These are phyloP conservation scores for Elsinoe necatrix DNA, from an alignment of 2,329 filamentous ascomycete genomes.

Conservation along the genomic window DNA sequence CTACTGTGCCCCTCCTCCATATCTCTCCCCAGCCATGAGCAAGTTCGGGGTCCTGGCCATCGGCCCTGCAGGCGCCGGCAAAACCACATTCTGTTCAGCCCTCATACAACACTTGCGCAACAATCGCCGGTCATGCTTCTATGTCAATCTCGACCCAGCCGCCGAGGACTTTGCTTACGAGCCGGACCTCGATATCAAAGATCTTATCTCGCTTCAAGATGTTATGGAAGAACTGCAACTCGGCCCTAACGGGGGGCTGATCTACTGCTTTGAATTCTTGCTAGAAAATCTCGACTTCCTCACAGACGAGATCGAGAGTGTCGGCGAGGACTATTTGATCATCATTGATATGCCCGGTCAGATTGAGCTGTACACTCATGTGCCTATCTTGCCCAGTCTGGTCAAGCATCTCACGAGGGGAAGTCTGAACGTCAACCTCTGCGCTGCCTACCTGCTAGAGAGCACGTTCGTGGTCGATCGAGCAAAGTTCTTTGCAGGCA, in stretches of 20 bases:
- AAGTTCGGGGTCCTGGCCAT: constrained; percentile 94
- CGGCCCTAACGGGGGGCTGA: constrained; percentile 84
- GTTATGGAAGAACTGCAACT: constrained; percentile 92
- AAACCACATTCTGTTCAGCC: constrained; percentile 90
- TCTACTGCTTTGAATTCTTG: constrained; percentile 95
- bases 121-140: constrained; percentile 88
- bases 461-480: constrained; percentile 92
- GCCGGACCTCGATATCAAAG: constrained; percentile 90
- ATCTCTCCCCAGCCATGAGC: constrained; percentile 26
- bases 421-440: constrained; percentile 79
- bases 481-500: constrained; percentile 95
- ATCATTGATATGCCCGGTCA: constrained; percentile 98
- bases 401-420: constrained; percentile 75
- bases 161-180: constrained; percentile 87
- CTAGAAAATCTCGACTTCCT: constrained; percentile 92
- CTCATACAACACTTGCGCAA: constrained; percentile 88
- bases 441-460: constrained; percentile 89
- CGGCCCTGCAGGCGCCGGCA: constrained; percentile 92
- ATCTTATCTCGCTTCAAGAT: constrained; percentile 86
- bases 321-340: constrained; percentile 93
- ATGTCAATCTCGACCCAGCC: constrained; percentile 95
- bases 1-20: background rate
- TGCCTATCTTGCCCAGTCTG: constrained; percentile 80
- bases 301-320: constrained; percentile 69
- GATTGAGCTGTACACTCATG: constrained; percentile 96